phyloP scores from a whole-genome alignment of 2,329 filamentous ascomycete genomes.

The Paecilomyces niveus region DNA sequence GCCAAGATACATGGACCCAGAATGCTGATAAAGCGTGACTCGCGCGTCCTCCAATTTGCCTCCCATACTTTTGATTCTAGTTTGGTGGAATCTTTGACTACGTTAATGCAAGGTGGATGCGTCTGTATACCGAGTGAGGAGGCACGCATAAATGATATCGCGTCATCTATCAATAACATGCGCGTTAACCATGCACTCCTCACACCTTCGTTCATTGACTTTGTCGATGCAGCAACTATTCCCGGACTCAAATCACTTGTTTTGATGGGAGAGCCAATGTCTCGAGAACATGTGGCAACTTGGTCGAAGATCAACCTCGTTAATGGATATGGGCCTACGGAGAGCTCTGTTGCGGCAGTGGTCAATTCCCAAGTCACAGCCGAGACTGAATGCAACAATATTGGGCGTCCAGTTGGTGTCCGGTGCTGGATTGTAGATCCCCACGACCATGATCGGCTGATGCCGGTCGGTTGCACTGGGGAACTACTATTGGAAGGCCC shows the following conservation, averaged over 20 bases:
- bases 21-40: slow-evolving; percentile 42
- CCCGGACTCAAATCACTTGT: slow-evolving; percentile 36
- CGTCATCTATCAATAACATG: slow-evolving; percentile 46
- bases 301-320: slow-evolving; percentile 33
- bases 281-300: slow-evolving; percentile 29
- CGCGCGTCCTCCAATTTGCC: slow-evolving; percentile 52
- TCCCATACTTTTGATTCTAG: slow-evolving; percentile 52
- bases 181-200: slow-evolving; percentile 49
- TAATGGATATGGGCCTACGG: slow-evolving; percentile 40
- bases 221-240: slow-evolving; percentile 38
- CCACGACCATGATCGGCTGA: slow-evolving; percentile 30
- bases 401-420: slow-evolving; percentile 27
- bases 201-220: slow-evolving; percentile 52
- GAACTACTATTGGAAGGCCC: slow-evolving; percentile 39
- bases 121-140: slow-evolving; percentile 51
- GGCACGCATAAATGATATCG: slow-evolving; percentile 44
- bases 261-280: slow-evolving; percentile 45
- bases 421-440: slow-evolving; percentile 34
- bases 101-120: slow-evolving; percentile 50
- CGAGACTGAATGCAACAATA: slow-evolving; percentile 25
- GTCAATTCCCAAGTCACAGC: slow-evolving; percentile 25
- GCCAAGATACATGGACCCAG: slow-evolving; percentile 47
- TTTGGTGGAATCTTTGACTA: slow-evolving; percentile 47
- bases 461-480: slow-evolving; percentile 35
- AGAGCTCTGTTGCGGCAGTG: slow-evolving; percentile 30